phyloP scores from a whole-genome alignment of 2,329 filamentous ascomycete species.

The Dactylellina parvicollis region DNA sequence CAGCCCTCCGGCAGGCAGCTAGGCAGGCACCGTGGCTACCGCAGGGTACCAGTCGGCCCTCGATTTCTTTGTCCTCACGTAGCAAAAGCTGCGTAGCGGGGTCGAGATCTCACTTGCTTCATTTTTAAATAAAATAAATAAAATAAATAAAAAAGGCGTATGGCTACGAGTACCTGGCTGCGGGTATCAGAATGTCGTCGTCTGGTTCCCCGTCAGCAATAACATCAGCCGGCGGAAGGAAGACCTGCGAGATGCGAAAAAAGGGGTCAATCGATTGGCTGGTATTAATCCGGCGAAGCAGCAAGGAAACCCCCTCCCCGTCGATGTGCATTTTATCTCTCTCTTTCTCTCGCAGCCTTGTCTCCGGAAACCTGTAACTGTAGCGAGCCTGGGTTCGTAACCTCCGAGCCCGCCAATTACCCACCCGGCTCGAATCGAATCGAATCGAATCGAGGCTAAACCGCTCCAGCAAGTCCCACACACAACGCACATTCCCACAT shows the following conservation, averaged over 20 bases:
- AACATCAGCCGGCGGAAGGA: constrained; percentile 14
- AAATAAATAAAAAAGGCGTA: too few relatives aligned
- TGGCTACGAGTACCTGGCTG: too few relatives aligned
- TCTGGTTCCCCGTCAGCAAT: background rate
- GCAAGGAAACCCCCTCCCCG: background rate
- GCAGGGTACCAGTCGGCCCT: too few relatives aligned
- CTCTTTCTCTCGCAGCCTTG: background rate
- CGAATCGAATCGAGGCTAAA: background rate
- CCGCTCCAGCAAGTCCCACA: constrained; percentile 12
- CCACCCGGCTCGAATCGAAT: background rate
- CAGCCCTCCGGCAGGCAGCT: background rate
- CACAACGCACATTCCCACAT: background rate
- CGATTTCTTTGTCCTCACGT: too few relatives aligned
- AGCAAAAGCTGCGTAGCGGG: too few relatives aligned
- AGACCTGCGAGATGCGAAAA: constrained; percentile 1
- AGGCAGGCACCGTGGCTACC: background rate
- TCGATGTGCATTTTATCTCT: background rate
- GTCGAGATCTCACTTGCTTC: too few relatives aligned
- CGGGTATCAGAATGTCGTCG: background rate
- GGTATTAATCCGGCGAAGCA: background rate
- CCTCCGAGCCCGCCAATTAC: constrained; percentile 11
- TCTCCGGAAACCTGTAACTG: background rate
- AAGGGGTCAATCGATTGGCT: constrained; percentile 8
- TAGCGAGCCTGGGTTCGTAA: background rate
- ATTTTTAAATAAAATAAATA: too few relatives aligned